These are phyloP conservation scores for Didymella segeticola DNA, from an alignment of 2,329 filamentous ascomycete genomes.

Conservation along the genomic window DNA sequence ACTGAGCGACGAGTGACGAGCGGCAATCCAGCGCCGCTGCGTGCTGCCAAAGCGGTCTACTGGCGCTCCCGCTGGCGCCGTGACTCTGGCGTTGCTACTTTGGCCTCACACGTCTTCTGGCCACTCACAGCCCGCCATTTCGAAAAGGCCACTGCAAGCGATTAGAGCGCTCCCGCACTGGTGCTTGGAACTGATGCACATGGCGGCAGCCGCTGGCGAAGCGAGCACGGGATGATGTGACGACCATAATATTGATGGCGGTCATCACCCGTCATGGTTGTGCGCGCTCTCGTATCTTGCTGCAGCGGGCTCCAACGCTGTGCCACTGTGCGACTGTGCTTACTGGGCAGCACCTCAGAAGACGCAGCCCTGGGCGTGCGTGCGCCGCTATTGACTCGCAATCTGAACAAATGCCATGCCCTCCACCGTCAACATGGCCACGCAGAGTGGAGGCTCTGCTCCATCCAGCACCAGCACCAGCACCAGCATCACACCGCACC, in stretches of 20 bases:
- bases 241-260: conserved; percentile 25
- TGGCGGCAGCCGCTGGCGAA: conserved; percentile 32
- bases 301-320: conserved; percentile 11
- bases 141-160: conserved; percentile 11
- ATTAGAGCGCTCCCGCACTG: conserved; percentile 24
- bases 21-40: conserved; percentile 28
- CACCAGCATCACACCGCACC: conserved; percentile 40
- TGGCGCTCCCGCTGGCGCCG: conserved; percentile 22
- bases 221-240: conserved; percentile 27
- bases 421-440: conserved; percentile 2
- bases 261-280: conserved; percentile 20
- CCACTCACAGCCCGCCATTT: conserved; percentile 24
- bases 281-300: conserved; percentile 14
- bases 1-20: too few species aligned
- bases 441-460: conserved; percentile 14
- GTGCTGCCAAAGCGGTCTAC: conserved; percentile 36
- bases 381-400: conserved; percentile 25
- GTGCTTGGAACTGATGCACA: conserved; percentile 18
- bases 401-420: conserved; percentile 2
- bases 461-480: conserved; percentile 13
- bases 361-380: neutral
- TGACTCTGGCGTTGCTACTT: conserved; percentile 13
- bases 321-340: neutral
- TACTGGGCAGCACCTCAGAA: neutral
- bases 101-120: neutral